phyloP scores from a whole-genome alignment of 1,139 yeast genomes.

The Yamadazyma sp. region DNA sequence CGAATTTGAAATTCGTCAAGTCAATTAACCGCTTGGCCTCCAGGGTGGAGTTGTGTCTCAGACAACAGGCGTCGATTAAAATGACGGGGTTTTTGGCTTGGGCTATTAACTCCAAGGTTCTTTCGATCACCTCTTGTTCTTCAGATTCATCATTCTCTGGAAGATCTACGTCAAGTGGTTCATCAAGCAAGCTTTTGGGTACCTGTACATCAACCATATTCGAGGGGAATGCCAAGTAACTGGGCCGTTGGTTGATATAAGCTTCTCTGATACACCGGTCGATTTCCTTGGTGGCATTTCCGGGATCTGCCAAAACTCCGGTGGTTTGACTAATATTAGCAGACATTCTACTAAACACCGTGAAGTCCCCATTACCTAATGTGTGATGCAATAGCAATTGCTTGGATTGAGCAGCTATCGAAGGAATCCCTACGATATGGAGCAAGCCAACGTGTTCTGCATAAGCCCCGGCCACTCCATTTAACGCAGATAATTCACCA shows the following conservation, averaged over 20 bases:
- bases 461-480: constrained; percentile 42
- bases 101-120: constrained; percentile 26
- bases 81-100: constrained; percentile 33
- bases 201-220: constrained; percentile 38
- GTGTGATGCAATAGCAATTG: constrained; percentile 57
- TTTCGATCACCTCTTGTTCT: constrained; percentile 32
- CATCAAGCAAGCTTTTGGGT: constrained; percentile 27
- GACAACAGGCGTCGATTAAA: constrained; percentile 38
- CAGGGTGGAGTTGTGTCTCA: constrained; percentile 30
- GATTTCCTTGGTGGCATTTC: constrained; percentile 31
- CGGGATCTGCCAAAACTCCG: constrained; percentile 28
- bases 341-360: constrained; percentile 71
- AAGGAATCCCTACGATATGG: constrained; percentile 44
- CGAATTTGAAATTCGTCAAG: constrained; percentile 29
- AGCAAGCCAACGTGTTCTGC: constrained; percentile 44
- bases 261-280: constrained; percentile 39
- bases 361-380: constrained; percentile 81
- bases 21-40: constrained; percentile 34
- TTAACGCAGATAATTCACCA: constrained; percentile 49
- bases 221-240: constrained; percentile 39
- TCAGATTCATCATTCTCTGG: constrained; percentile 29
- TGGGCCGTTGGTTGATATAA: constrained; percentile 37
- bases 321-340: constrained; percentile 32
- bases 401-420: constrained; percentile 63
- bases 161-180: constrained; percentile 31